A percentile compares a stretch with the other conserved stretches of the same genome.
phyloP scores from a whole-genome alignment of 2,329 filamentous ascomycete genomes.

The Pseudonectria buxi region DNA sequence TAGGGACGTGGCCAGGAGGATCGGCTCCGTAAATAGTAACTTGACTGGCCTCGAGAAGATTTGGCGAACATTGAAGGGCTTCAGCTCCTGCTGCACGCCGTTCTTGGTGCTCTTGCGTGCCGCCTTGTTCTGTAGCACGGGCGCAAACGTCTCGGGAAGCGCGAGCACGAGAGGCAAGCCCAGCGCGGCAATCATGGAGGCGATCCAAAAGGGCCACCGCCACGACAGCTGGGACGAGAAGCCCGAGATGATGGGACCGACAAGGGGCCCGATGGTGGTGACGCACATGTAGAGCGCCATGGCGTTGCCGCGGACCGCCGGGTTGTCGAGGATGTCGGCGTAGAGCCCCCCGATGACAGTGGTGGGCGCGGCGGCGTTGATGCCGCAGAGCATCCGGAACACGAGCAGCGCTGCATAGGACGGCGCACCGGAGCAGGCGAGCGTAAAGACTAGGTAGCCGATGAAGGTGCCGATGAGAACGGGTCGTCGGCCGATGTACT shows the following conservation, averaged over 20 bases:
- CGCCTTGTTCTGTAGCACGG: constrained; percentile 43
- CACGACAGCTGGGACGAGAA: constrained; percentile 40
- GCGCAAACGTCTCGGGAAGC: constrained; percentile 41
- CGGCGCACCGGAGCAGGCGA: constrained; percentile 32
- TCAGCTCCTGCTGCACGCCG: constrained; percentile 33
- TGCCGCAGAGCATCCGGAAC: constrained; percentile 30
- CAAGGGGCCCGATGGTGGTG: constrained; percentile 29
- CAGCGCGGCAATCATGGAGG: constrained; percentile 23
- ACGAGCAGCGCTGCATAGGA: constrained; percentile 37
- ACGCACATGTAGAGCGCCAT: constrained; percentile 30
- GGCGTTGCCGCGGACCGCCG: constrained; percentile 25
- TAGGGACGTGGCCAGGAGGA: constrained; percentile 39
- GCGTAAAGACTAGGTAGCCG: constrained; percentile 28
- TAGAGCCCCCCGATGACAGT: constrained; percentile 29
- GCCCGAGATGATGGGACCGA: constrained; percentile 46
- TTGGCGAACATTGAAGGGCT: constrained; percentile 32
- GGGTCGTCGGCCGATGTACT: constrained; percentile 28
- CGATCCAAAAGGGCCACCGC: constrained; percentile 36
- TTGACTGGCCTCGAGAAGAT: constrained; percentile 44
- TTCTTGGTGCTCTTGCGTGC: constrained; percentile 42
- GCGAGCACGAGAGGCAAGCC: constrained; percentile 28
- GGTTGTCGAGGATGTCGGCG: constrained; percentile 27
- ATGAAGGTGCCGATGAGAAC: constrained; percentile 28
- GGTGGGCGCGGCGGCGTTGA: constrained; percentile 29
- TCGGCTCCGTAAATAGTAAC: constrained; percentile 42